Conservation (phyloP, 768 basidiomycete species). For the Termitomyces sp. region DNA sequence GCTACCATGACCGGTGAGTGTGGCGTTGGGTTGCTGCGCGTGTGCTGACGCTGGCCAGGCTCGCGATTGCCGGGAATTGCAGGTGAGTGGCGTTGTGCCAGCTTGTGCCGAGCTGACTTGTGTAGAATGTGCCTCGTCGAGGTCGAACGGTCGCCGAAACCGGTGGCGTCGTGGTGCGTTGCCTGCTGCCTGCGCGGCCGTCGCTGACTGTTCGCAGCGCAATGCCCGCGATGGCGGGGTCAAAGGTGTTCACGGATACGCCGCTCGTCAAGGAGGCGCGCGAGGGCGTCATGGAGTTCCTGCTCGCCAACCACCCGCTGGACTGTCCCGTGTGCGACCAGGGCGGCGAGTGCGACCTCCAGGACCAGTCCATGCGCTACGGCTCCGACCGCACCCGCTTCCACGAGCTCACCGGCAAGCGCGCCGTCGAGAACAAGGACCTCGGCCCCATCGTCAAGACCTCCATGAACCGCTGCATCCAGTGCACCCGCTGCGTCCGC, state of each 20-base stretch:
- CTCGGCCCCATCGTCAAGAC: constrained; percentile 98
- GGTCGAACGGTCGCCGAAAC: constrained; percentile 92
- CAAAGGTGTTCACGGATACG: constrained; percentile 90
- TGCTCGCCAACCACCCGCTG: constrained; percentile 94
- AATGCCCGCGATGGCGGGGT: constrained; percentile 95
- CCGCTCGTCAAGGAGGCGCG: constrained; percentile 86
- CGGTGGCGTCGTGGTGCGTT: constrained; percentile 82
- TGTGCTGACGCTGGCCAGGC: constrained; percentile 32
- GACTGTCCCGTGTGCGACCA: constrained; percentile 99
- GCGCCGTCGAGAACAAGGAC: constrained; percentile 97
- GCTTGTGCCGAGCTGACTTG: background rate
- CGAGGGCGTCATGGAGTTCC: constrained; percentile 99
- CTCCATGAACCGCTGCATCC: constrained; percentile 98
- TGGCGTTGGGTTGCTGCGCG: constrained; percentile 33
- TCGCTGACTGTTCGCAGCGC: constrained; percentile 44
- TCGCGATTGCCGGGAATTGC: constrained; percentile 97
- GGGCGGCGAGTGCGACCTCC: constrained; percentile 97
- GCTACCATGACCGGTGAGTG: constrained; percentile 74
- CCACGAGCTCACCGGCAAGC: constrained; percentile 97
- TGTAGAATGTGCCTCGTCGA: constrained; percentile 96
- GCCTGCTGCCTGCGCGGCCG: background rate
- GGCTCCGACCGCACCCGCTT: constrained; percentile 96
- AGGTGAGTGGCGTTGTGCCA: constrained; percentile 45
- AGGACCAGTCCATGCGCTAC: constrained; percentile 99
- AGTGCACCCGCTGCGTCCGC: constrained; percentile 97